A percentile compares a stretch with the other conserved stretches of the same genome.
These are phyloP conservation scores for Durotheca rogersii DNA, from an alignment of 495 filamentous ascomycete species.

Conservation along the genomic window DNA sequence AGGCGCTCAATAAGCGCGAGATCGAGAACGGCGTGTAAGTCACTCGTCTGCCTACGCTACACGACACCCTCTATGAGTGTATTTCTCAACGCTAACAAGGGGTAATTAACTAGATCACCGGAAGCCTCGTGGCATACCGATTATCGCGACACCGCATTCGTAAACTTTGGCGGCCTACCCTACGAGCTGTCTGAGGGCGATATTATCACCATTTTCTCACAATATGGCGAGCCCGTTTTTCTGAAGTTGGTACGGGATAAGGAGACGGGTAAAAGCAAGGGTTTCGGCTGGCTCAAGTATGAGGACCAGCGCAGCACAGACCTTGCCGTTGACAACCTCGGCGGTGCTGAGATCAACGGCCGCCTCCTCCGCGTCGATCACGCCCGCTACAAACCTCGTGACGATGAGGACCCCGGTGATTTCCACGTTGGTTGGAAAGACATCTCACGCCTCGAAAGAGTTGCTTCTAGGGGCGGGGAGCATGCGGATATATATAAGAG, in stretches of 20 bases:
- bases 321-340: slow-evolving; percentile 92
- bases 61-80: not conserved
- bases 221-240: slow-evolving; percentile 91
- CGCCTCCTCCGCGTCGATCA: slow-evolving; percentile 87
- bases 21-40: slow-evolving; percentile 80
- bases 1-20: slow-evolving; percentile 92
- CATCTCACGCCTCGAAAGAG: slow-evolving; percentile 42
- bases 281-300: slow-evolving; percentile 95
- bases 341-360: slow-evolving; percentile 80
- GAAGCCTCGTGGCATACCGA: slow-evolving; percentile 96
- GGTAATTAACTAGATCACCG: slow-evolving; percentile 53
- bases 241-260: slow-evolving; percentile 90
- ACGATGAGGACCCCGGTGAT: slow-evolving; percentile 78
- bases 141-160: slow-evolving; percentile 94
- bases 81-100: slow-evolving; percentile 7
- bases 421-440: slow-evolving; percentile 48
- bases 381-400: slow-evolving; percentile 81
- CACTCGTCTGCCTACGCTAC: not conserved
- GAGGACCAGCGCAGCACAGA: slow-evolving; percentile 97
- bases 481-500: slow-evolving; percentile 43
- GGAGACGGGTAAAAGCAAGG: slow-evolving; percentile 89
- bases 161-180: slow-evolving; percentile 93
- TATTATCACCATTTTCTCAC: slow-evolving; percentile 94
- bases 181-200: slow-evolving; percentile 95
- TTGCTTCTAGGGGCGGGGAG: slow-evolving; percentile 28